Conservation (phyloP, 1,284 basidiomycete species). For the Trametes hirsuta region DNA sequence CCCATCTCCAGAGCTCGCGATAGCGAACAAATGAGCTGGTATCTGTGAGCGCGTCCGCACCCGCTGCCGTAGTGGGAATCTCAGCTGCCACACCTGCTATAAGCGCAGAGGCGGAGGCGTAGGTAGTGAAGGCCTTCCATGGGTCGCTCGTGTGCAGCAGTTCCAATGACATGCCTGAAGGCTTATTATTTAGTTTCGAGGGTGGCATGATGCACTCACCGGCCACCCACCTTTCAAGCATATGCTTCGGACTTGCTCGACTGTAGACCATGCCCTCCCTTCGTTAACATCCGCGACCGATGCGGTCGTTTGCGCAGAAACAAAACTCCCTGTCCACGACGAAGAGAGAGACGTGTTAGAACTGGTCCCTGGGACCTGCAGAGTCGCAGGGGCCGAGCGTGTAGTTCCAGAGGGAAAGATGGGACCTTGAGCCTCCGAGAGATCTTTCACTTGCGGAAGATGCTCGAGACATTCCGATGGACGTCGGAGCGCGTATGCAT, state of each 20-base stretch:
- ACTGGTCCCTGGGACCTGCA: conserved; percentile 40
- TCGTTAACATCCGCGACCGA: conserved; percentile 58
- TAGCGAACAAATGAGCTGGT: conserved; percentile 60
- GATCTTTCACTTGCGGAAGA: conserved; percentile 58
- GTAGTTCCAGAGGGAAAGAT: conserved; percentile 49
- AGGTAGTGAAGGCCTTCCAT: conserved; percentile 53
- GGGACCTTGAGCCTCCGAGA: conserved; percentile 52
- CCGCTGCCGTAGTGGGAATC: conserved; percentile 40
- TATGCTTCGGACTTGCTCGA: conserved; percentile 64
- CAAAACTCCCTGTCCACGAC: conserved; percentile 51
- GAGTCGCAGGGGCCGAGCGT: conserved; percentile 43
- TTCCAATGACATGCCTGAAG: conserved; percentile 54
- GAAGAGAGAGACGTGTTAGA: conserved; percentile 47
- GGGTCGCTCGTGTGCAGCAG: conserved; percentile 51
- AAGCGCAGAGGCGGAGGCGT: conserved; percentile 58
- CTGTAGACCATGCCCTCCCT: conserved; percentile 65
- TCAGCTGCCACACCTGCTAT: conserved; percentile 54
- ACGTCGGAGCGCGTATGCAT: conserved; percentile 73
- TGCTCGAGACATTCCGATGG: conserved; percentile 65
- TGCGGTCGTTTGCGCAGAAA: conserved; percentile 43
- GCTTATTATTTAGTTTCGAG: background rate
- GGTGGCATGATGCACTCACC: background rate
- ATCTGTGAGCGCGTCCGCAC: conserved; percentile 41
- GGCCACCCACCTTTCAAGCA: conserved; percentile 65
- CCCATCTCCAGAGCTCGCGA: conserved; percentile 81